phyloP scores from a whole-genome alignment of 768 basidiomycete genomes.

The Coprinopsis sp. region DNA sequence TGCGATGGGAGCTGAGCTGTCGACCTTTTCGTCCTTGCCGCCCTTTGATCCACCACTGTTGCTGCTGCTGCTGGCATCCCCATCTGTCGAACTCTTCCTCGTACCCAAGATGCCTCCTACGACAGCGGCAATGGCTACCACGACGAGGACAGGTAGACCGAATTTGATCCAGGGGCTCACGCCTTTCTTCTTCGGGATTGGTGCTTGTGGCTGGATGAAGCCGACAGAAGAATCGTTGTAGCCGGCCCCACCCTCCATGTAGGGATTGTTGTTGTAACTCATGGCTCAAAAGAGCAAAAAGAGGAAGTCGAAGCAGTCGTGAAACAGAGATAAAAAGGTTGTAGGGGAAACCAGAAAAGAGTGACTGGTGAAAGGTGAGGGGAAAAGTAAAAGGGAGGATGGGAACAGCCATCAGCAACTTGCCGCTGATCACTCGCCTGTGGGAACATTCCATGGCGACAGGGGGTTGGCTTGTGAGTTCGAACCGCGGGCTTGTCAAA shows the following conservation, averaged over 20 bases:
- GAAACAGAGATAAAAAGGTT: background rate
- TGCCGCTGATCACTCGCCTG: no score
- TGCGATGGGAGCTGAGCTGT: background rate
- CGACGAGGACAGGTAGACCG: slow-evolving; percentile 60
- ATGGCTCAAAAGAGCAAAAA: background rate
- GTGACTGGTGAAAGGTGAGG: background rate
- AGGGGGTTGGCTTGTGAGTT: no score
- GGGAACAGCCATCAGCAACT: no score
- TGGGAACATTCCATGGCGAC: no score
- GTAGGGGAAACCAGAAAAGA: background rate
- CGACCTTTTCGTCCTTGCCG: slow-evolving; percentile 27
- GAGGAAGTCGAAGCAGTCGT: background rate
- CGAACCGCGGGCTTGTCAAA: no score
- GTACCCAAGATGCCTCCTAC: slow-evolving; percentile 80
- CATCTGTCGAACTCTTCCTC: slow-evolving; percentile 42
- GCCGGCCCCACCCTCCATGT: slow-evolving; percentile 25
- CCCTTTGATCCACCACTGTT: slow-evolving; percentile 38
- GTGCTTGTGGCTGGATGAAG: slow-evolving; percentile 48
- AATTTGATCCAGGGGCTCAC: slow-evolving; percentile 72
- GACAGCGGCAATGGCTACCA: slow-evolving; percentile 63
- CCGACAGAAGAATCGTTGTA: slow-evolving; percentile 52
- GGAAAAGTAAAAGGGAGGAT: no score
- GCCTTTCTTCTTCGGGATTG: slow-evolving; percentile 40
- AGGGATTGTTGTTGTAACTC: slow-evolving; percentile 57
- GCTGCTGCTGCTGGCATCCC: slow-evolving; percentile 25